Base-by-base conservation (phyloP, 495 filamentous ascomycete species). In the Talaromyces trachyspermus region DNA sequence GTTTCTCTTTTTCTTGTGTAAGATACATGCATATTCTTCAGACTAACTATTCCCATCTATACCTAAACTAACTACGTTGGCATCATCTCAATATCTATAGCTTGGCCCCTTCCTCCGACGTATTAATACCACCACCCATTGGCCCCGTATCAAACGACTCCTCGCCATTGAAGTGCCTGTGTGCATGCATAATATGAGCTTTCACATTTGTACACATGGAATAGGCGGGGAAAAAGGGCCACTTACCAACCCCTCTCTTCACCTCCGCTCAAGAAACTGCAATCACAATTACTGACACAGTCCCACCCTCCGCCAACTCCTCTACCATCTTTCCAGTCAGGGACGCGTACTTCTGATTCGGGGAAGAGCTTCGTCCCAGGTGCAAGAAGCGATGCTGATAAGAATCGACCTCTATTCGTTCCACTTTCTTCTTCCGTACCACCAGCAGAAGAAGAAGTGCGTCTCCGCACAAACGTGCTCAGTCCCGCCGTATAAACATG, bases 211-310 rank as follows among this genome's bases (percentile, higher is more conserved):
- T 46, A 40, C 23, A 42, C 42, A 14, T 42, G 32, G 53, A 48
- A 26, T 27, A 51, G 57, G 46, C 50, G 43, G 33, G 4, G 48
- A 48, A 57, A 37, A 22, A 41, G 36, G 48, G 47, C 50, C 32
- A 80, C 86, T 72, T 55, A 91, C 89, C 89, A 96, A 52, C 86
- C 86, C 60, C 91, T 74, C 66, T 97, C 91, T 53, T 88, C 88
- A 4, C 92, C 92, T 32, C 71, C 71, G 23, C 71, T 75, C 57
- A 98, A 60, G 66, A 85, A 87, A 41, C 74, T 78, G 56, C 89
- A 95, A 62, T 95, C 87, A 8, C 87, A 85, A 69, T 95, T 90
- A 43, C 75, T 49, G 40, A 79, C 71, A 59, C 85, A 86, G 17
- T 82, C 72, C 92, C 92, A 98, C 10, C 83, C 85, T 46, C 88